Evolutionary conservation across 164 flowering plant genomes (phyloP), one percentile per base, ranked within the genome.

Genomic region (Pachysandra terminalis): DNA sequence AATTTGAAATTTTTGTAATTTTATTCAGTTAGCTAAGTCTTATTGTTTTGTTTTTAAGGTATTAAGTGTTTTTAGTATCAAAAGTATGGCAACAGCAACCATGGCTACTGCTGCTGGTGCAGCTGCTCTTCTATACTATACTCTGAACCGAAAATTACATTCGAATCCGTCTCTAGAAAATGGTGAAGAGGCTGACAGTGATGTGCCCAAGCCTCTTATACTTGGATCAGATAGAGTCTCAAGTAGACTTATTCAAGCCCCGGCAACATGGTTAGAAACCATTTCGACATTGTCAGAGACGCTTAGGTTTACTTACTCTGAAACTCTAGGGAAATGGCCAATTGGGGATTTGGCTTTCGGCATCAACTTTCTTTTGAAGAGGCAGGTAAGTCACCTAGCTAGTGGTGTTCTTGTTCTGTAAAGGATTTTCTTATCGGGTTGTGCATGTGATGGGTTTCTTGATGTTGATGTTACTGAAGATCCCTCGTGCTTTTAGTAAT

Each of bases 51-150:
- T 64, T 45, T 58, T 56, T 59, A 15, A 71, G 73, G 75, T 35
- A 66, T 59, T 48, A 58, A 60, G 59, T 41, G 14, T 65, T 32
- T 10, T 52, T 67, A 69, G n/a, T 65, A 51, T 67, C 35, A 73
- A 61, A 61, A 23, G 79, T 59, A 95, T 95, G 97, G 98, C 97
- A 22, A 95, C 98, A 14, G 98, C 93, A 58, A 90, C 96, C 27
- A 92, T 95, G 97, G 97, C 97, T 19, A 91, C 98, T 13, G 97
- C 97, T 59, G 97, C 96, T 19, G 97, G 98, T 66, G 98, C 97
- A 40, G 98, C 98, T 75, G 98, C 98, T n/a, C 85, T 95, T 63
- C 81, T 95, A 71, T 92, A 92, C 65, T 95, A 90, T 63, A 89
- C 96, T 32, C 72, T 95, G 64, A 95, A 86, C 54, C 85, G 81